Evolutionary conservation across 768 basidiomycete species (phyloP).

Genomic region (Podaxis pistillaris): DNA sequence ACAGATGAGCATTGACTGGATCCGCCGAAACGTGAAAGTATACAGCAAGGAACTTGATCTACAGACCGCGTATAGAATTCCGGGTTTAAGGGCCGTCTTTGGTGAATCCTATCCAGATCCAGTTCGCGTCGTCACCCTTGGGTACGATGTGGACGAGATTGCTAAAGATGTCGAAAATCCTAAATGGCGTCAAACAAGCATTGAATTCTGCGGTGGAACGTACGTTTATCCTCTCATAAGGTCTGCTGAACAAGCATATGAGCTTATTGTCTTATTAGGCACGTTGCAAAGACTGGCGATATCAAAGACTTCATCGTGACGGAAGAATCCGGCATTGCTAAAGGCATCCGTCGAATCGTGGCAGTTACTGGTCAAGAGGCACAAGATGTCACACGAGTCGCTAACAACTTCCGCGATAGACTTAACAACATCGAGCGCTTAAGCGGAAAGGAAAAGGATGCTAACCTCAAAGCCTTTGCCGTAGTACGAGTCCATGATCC

Average conservation of each 20-base stretch:
- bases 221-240: conserved; percentile 38
- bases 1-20: conserved; percentile 82
- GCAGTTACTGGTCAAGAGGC: conserved; percentile 97
- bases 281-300: conserved; percentile 94
- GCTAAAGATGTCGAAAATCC: conserved; percentile 81
- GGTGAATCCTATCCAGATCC: conserved; percentile 98
- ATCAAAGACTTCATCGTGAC: conserved; percentile 95
- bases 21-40: conserved; percentile 84
- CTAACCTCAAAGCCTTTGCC: conserved; percentile 77
- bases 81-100: conserved; percentile 95
- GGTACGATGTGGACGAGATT: conserved; percentile 86
- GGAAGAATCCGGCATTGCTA: conserved; percentile 97
- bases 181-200: conserved; percentile 87
- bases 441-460: conserved; percentile 79
- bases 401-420: conserved; percentile 57
- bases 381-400: conserved; percentile 70
- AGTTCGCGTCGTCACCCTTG: conserved; percentile 91
- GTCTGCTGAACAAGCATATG: background rate
- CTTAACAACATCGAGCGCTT: conserved; percentile 62
- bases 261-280: conserved; percentile 41
- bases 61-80: conserved; percentile 75
- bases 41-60: conserved; percentile 85
- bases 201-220: conserved; percentile 99
- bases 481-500: conserved; percentile 49
- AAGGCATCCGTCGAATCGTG: conserved; percentile 92